phyloP scores from a whole-genome alignment of 2,329 filamentous ascomycete genomes.

The Septoria linicola region DNA sequence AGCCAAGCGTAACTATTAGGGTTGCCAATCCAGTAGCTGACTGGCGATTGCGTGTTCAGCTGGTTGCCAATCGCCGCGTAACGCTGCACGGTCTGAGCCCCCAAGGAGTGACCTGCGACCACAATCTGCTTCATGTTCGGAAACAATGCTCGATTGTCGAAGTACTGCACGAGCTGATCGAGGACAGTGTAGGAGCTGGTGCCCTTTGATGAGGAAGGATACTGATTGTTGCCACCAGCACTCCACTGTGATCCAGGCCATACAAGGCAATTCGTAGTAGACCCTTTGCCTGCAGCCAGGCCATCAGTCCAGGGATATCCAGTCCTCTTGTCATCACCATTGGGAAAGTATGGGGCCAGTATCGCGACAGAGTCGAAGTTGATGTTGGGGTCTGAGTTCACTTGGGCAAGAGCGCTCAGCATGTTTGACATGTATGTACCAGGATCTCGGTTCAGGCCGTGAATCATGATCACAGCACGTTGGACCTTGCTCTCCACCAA shows the following conservation, averaged over 20 bases:
- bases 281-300: constrained; percentile 30
- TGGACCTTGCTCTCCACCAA: constrained; percentile 31
- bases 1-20: constrained; percentile 41
- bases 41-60: constrained; percentile 28
- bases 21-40: constrained; percentile 40
- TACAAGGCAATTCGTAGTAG: constrained; percentile 37
- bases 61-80: constrained; percentile 37
- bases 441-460: constrained; percentile 39
- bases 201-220: constrained; percentile 31
- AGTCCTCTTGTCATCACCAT: constrained; percentile 38
- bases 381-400: constrained; percentile 30
- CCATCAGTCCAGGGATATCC: constrained; percentile 40
- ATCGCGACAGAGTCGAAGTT: constrained; percentile 36
- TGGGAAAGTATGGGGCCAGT: constrained; percentile 39
- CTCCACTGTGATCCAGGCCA: constrained; percentile 40
- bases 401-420: constrained; percentile 36
- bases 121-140: constrained; percentile 42
- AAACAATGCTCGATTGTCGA: constrained; percentile 36
- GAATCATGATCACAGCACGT: constrained; percentile 40
- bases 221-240: constrained; percentile 39
- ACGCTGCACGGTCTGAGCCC: constrained; percentile 39
- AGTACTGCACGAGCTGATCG: constrained; percentile 40
- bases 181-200: constrained; percentile 38
- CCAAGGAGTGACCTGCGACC: constrained; percentile 40
- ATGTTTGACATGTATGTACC: constrained; percentile 37